Evolutionary conservation across 768 basidiomycete genomes (phyloP), one percentile per base, ranked within the genome.

Genomic region (Hebeloma cylindrosporum): DNA sequence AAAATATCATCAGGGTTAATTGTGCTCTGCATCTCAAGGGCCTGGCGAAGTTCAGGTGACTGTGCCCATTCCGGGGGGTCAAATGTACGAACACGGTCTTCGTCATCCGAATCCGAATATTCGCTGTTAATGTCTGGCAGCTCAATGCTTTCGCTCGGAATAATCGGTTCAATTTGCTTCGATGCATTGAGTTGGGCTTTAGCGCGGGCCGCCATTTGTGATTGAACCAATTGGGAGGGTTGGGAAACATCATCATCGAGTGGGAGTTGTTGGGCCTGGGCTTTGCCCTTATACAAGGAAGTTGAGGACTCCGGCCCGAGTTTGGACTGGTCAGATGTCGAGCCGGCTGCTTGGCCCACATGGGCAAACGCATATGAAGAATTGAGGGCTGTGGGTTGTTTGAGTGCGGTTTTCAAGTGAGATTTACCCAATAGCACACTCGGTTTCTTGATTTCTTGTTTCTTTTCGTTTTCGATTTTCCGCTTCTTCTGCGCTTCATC

Each of bases 41-140:
- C 88, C 47, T 83, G 78, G 10, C 81, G 75, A 21, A 97, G 76
- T 57, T 87, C 84, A 8, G 93, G 93, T 18, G 90, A 92, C 61
- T 94, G 89, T 1, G 93, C 91, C 95, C 95, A 97, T 17, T 79
- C 73, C 2, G 91, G 90, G 47, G 84, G 79, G 55, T 84, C 77
- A 53, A 82, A 84, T n/a, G 80, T 82, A 52, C 79, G 73, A 30
- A 77, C 75, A 14, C 85, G 80, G 53, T 85, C 82, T 61, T 94
- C 93, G 53, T 94, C 92, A 33, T 93, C 95, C 4, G 93, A 96
- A 65, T 94, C 90, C 4, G 93, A 96, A 65, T 97, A 98, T 58
- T 97, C 95, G 67, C 89, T 93, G 57, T 93, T 87, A 59, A 96
- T 93, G 34, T 98, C 95, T 0, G 95, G 94, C 13, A 99, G 73